Base-by-base conservation (phyloP, 352 stramenopile species). In the Pythium scleroteichum region DNA sequence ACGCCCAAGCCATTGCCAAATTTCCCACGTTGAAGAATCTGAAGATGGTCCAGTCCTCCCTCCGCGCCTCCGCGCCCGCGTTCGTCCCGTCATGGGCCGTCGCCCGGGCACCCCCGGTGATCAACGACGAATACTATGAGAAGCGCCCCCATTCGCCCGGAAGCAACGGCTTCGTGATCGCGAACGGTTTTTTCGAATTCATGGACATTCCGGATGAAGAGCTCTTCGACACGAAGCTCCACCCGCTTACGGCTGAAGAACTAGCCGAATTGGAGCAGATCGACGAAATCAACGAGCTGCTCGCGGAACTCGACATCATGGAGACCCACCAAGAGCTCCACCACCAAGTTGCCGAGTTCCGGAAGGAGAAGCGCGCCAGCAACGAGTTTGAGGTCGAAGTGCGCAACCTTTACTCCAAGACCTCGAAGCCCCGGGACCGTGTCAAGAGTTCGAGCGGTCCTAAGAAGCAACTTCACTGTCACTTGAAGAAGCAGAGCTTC, bases 281-380 rank as follows among this genome's bases (percentile, higher is more conserved):
- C 48, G 83, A 92, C 49, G 80, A 90, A 69, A 73, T 92, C 48
- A 92, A 92, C 55, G 78, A 78, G 59, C 78, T 92, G 55, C 69
- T 92, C 41, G 83, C 81, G 13, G 83, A 92, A 64, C 60, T 92
- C 59, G 83, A 90, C 17, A 59, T 92, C 49, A 81, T 92, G 77
- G 83, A 92, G 68, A 85, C 72, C 29, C 83, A 88, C 59, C 68
- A 92, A 54, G 83, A 92, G 54, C 64, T 89, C 49, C 76, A 85
- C 58, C 63, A 80, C 62, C 76, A 81, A 59, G 64, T 86, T 22
- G 70, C 59, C 44, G 69, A 87, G 64, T 80, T 80, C 60, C 80
- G 74, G 17, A 75, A 72, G 45, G 79, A 87, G n/a, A 64, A 80
- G 60, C 75, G 77, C 54, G 67, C 72, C 19, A 78, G 62, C 44